Evolutionary conservation across 345 rosid genomes (phyloP), one percentile per base, ranked within the genome.

Genomic region (Lepidium didymum): DNA sequence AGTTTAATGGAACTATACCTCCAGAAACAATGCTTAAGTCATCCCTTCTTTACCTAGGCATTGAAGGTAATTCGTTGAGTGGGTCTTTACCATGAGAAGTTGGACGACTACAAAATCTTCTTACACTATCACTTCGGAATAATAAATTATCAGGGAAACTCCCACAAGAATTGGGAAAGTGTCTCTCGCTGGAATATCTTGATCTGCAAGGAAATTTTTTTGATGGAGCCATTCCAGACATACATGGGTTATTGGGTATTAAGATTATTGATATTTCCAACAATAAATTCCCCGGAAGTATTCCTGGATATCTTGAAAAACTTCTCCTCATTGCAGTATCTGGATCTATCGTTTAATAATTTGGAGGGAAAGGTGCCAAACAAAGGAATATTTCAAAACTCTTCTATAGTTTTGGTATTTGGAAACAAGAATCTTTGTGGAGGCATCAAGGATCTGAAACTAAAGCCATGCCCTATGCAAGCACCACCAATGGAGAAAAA

Each of bases 351-450:
- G 0, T 4, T 56, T 2, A 77, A 73, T 36, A 18, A 68, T 6
- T 52, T 77, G 0, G 68, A 77, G 0, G 78, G 78, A 2, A 27
- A 0, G 7, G 27, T 74, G 8, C 73, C 78, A 31, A 11, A 0
- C 0, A 5, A 45, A 52, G 66, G 81, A 47, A 34, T 10, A 31
- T 78, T 78, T 7, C 7, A 29, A 3, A 73, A 78, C 15, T 6
- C 37, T 3, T 53, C 37, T 19, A 25, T 13, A 11, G 42, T n/a
- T 13, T 68, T 27, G 0, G 0, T 77, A 9, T 25, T 1, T 4
- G 72, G 78, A n/a, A 68, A 72, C 19, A 40, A 7, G 1, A 3
- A 68, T 4, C 51, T 62, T 0, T 72, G 80, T 38, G 70, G 77
- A 31, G 74, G 74, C n/a, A 56, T 47, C 0, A 18, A 7, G 14